Base-by-base conservation (phyloP, 2,329 filamentous ascomycete genomes). In the Plectosphaerella sp. region DNA sequence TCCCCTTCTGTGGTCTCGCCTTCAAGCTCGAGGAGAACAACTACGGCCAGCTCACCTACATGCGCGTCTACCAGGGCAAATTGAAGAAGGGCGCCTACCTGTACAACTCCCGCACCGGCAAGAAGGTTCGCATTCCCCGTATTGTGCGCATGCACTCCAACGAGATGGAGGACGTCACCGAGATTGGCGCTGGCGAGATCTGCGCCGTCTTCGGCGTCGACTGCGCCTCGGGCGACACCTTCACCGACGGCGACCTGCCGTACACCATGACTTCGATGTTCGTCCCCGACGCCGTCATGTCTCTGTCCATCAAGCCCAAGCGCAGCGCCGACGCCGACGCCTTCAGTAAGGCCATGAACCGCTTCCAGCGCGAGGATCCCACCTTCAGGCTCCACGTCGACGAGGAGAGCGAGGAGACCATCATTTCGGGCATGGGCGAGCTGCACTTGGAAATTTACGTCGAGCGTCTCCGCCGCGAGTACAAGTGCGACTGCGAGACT, bases 111-210 rank as follows among this genome's bases (percentile, higher is more conserved):
- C 86, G 92, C 61, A 95, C 84, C 58, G 89, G 93, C 71, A 96
- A 97, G 80, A 97, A 93, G 77, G 88, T 99, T 67, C 92, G 95
- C 72, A 87, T 99, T 53, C 94, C 94, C 18, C 89, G 93, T 66
- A 97, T 99, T 63, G 94, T 99, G 57, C 91, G 94, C 57, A 99
- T 99, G 94, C 94, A 99, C 77, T 96, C 92, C 45, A 96, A 97
- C 67, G 94, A 99, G 67, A 96, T 99, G 93, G 94, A 99, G 71
- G 94, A 99, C 66, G 91, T 97, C 28, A 78, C 75, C 52, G 92
- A 97, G 70, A 88, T 99, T 57, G 91, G 92, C 49, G 93, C 94
- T 50, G 94, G 94, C 71, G 94, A 99, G 72, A 99, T 99, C 58
- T 99, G 94, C 67, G 94, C 94, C 55, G 94, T 99, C 54, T 99